Percentiles rank a stretch among this genome's conserved stretches.
phyloP scores from a whole-genome alignment of 768 basidiomycete genomes.

The Naganishia vaughanmartiniae region DNA sequence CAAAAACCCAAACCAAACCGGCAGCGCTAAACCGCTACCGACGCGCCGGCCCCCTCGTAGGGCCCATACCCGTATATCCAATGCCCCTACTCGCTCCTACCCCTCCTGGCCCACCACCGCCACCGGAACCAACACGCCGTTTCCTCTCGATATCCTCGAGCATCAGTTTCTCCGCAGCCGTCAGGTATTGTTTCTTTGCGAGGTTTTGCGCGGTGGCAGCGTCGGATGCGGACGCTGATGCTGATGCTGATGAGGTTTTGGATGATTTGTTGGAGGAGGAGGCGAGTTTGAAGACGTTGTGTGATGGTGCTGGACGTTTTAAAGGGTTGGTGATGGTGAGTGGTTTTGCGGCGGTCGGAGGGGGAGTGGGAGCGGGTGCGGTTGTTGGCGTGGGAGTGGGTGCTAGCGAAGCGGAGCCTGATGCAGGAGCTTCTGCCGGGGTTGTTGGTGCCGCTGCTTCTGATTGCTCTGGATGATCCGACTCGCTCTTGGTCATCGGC shows the following conservation, averaged over 20 bases:
- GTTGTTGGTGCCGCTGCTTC: slow-evolving; percentile 41
- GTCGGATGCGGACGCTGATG: slow-evolving; percentile 41
- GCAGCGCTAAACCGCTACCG: background rate
- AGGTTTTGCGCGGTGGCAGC: slow-evolving; percentile 3
- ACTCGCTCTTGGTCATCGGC: background rate
- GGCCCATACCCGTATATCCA: slow-evolving; percentile 43
- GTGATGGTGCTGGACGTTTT: slow-evolving; percentile 52
- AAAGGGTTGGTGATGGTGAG: slow-evolving; percentile 37
- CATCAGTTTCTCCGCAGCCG: slow-evolving; percentile 80
- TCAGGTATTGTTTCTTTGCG: slow-evolving; percentile 60
- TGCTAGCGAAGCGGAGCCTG: slow-evolving; percentile 20
- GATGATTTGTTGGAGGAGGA: slow-evolving; percentile 48
- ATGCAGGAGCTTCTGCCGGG: slow-evolving; percentile 57
- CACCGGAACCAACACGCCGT: slow-evolving; percentile 54
- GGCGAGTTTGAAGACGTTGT: slow-evolving; percentile 60
- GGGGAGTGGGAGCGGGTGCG: background rate
- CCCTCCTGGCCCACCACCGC: slow-evolving; percentile 5
- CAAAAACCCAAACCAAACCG: too few species aligned
- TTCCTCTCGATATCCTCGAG: slow-evolving; percentile 88
- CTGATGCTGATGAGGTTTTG: slow-evolving; percentile 49
- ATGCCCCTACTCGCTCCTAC: slow-evolving; percentile 24
- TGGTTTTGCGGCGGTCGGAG: slow-evolving; percentile 29
- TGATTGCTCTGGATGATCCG: slow-evolving; percentile 52
- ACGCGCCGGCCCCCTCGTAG: slow-evolving; percentile 23
- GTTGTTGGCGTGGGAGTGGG: slow-evolving; percentile 15